Evolutionary conservation across 192 early-diverging fungal species (phyloP).

Genomic region (Entomortierella lignicola): DNA sequence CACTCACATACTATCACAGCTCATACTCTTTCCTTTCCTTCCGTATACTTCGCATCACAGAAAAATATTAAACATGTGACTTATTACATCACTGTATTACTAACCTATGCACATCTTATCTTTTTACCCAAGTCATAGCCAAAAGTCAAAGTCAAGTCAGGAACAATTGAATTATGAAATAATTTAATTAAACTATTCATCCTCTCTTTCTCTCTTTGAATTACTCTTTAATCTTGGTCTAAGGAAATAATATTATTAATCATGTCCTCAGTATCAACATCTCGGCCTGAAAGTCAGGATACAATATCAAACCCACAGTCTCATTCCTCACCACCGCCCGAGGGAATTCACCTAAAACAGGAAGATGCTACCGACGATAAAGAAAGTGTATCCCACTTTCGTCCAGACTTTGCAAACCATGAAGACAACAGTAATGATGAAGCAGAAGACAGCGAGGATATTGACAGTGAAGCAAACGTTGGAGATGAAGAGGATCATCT

Average conservation of each 20-base stretch:
- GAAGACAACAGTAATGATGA: neutral
- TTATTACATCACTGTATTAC: too few species aligned
- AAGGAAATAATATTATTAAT: too few species aligned
- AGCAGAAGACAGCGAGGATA: neutral
- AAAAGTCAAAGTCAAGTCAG: too few species aligned
- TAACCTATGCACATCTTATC: too few species aligned
- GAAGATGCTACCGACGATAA: neutral
- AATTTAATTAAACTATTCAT: too few species aligned
- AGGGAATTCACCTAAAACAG: constrained; percentile 1
- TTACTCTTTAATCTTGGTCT: too few species aligned
- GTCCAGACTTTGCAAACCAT: neutral
- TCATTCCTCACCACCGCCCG: neutral
- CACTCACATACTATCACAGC: too few species aligned
- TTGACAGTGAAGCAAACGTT: neutral
- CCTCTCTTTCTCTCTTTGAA: too few species aligned
- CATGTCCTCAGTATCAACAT: neutral
- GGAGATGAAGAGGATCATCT: constrained; percentile 3
- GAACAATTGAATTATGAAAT: too few species aligned
- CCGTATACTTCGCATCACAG: neutral
- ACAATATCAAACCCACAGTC: constrained; percentile 13
- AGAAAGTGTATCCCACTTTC: neutral
- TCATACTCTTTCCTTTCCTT: neutral
- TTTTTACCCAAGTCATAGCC: too few species aligned
- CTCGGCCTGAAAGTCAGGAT: constrained; percentile 25
- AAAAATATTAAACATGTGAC: too few species aligned